Conservation (phyloP, 805 yeast species). For the Komagataella kurtzmanii region DNA sequence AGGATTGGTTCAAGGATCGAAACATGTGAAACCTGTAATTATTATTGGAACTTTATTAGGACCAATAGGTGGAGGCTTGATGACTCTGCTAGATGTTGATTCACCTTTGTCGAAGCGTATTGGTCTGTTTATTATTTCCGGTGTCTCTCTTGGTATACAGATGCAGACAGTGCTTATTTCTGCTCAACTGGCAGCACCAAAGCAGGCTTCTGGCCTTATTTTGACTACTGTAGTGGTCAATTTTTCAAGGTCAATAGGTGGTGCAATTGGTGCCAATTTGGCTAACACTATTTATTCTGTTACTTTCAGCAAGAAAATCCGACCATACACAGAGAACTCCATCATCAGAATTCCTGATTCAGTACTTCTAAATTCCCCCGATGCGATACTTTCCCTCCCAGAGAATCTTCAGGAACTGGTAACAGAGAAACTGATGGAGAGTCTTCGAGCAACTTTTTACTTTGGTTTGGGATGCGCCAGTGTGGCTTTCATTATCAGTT, state of each 20-base stretch:
- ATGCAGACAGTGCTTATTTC: constrained; percentile 31
- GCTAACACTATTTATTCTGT: constrained; percentile 26
- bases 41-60: constrained; percentile 24
- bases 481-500: constrained; percentile 16
- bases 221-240: constrained; percentile 31
- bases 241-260: constrained; percentile 30
- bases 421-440: constrained; percentile 16
- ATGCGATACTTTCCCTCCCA: constrained; percentile 2
- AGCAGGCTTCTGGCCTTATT: constrained; percentile 33
- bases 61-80: constrained; percentile 30
- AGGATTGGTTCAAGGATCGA: constrained; percentile 20
- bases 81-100: constrained; percentile 25
- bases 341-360: background rate
- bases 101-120: constrained; percentile 23
- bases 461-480: constrained; percentile 23
- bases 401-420: constrained; percentile 7
- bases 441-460: constrained; percentile 26
- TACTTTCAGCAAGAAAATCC: constrained; percentile 12
- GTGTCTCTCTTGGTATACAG: constrained; percentile 32
- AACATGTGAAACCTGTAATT: constrained; percentile 26
- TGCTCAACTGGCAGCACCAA: constrained; percentile 37
- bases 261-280: constrained; percentile 28
- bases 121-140: constrained; percentile 31
- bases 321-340: background rate
- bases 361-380: background rate